Base-by-base conservation (phyloP, 805 yeast species). In the Zygoascus bituminiphila region DNA sequence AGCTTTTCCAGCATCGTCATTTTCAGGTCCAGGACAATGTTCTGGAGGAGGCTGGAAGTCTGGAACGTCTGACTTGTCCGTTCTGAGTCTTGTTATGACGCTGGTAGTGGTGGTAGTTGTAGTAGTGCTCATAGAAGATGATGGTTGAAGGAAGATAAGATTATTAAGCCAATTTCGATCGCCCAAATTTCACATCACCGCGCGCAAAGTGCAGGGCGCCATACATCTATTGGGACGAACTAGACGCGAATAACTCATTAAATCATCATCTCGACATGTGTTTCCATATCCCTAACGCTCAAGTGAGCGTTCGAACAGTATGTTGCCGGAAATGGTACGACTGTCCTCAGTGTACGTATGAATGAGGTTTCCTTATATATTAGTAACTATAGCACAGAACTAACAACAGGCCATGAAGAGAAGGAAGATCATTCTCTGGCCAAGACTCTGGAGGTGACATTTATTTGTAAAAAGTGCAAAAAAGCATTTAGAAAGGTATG, bases 1-100 rank as follows among this genome's bases (percentile, higher is more conserved):
- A 2, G 87, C 89, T 58, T 84, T 79, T 6, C 99, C 99, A 1
- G 99, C 98, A 46, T 69, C 67, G 57, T 88, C 97, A 2, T 95
- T 83, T 62, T 91, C 96, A 1, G 98, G 95, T 1, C 98, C 99
- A 0, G 98, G 98, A 69, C 99, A 93, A 65, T 93, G 98, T 62
- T 88, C 97, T 0, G 98, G 98, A 60, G 84, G 94, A 0, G 93
- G 88, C 5, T 41, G 25, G 20, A 41, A 41, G 10, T 22, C 24
- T 0, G 81, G 86, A 26, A 48, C 44, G 12, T 54, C 49, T 7
- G 44, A 17, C 25, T 35, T 21, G 14, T 46, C 36, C 9, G 29
- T 38, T n/a, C n/a, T n/a, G n/a, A n/a, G n/a, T n/a, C n/a, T n/a
- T n/a, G n/a, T n/a, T n/a, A n/a, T n/a, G n/a, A n/a, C n/a, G 33